Conservation (phyloP, 148 eudicot species). For the Nyssa sinensis region DNA sequence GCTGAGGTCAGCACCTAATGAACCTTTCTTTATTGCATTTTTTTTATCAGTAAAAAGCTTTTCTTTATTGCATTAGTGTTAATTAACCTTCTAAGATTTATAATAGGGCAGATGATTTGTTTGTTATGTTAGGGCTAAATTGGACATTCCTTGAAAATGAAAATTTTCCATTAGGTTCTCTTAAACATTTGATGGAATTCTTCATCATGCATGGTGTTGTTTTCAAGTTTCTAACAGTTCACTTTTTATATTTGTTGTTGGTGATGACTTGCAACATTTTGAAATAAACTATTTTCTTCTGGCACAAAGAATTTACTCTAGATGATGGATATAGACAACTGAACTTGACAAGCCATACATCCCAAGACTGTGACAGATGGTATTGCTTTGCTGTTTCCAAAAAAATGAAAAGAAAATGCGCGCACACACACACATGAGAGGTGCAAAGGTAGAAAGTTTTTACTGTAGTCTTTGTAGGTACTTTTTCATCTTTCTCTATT, state of each 20-base stretch:
- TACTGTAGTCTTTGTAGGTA: too few species aligned
- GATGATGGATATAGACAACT: too few species aligned
- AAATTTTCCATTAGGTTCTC: neutral
- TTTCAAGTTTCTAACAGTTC: neutral
- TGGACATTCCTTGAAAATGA: neutral
- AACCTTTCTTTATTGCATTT: neutral
- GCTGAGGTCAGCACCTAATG: constrained; percentile 55
- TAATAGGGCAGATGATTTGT: neutral
- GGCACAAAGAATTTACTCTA: neutral
- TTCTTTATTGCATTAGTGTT: neutral
- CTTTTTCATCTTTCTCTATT: neutral
- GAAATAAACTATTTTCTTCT: neutral
- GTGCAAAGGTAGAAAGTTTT: too few species aligned
- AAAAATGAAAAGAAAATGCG: too few species aligned
- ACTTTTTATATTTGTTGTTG: too few species aligned
- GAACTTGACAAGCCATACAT: too few species aligned
- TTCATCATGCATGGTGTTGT: neutral
- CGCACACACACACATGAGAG: too few species aligned
- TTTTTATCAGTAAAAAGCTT: neutral
- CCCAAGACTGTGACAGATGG: too few species aligned
- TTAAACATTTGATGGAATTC: neutral
- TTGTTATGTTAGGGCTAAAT: neutral
- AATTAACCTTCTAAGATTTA: neutral
- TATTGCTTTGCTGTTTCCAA: too few species aligned
- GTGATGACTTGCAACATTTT: neutral